Conservation (phyloP, 1,139 yeast species). For the Ashbya aceris region DNA sequence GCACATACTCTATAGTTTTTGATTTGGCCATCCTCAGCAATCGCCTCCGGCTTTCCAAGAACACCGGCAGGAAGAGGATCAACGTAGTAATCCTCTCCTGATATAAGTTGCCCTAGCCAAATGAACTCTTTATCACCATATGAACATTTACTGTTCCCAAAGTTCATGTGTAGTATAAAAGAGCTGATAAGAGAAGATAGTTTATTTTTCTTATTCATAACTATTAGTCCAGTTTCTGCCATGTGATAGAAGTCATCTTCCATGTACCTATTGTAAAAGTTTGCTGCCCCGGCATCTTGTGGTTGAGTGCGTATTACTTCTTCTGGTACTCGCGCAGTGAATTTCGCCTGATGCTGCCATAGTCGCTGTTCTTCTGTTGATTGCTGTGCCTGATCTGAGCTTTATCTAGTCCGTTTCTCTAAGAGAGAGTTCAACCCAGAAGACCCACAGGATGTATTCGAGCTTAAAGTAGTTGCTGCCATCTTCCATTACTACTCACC, state of each 20-base stretch:
- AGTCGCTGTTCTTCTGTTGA: too few species aligned
- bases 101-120: conserved; percentile 45
- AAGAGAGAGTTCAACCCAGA: conserved; percentile 14
- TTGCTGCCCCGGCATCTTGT: too few species aligned
- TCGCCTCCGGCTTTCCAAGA: conserved; percentile 6
- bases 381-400: too few species aligned
- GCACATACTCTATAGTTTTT: too few species aligned
- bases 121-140: conserved; percentile 55
- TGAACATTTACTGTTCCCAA: conserved; percentile 32
- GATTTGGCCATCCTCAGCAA: neutral
- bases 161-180: conserved; percentile 31
- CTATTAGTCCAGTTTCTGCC: conserved; percentile 45
- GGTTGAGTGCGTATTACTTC: too few species aligned
- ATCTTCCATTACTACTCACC: conserved; percentile 48
- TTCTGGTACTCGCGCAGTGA: too few species aligned
- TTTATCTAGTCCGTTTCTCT: conserved; percentile 24
- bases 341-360: too few species aligned
- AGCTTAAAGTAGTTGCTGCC: conserved; percentile 36
- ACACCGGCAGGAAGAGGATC: conserved; percentile 11
- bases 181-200: conserved; percentile 35
- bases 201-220: conserved; percentile 36
- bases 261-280: too few species aligned
- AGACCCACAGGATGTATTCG: conserved; percentile 23
- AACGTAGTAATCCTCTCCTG: conserved; percentile 26
- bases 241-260: conserved; percentile 39